phyloP scores from a whole-genome alignment of 2,329 filamentous ascomycete genomes.

The Madurella mycetomatis region DNA sequence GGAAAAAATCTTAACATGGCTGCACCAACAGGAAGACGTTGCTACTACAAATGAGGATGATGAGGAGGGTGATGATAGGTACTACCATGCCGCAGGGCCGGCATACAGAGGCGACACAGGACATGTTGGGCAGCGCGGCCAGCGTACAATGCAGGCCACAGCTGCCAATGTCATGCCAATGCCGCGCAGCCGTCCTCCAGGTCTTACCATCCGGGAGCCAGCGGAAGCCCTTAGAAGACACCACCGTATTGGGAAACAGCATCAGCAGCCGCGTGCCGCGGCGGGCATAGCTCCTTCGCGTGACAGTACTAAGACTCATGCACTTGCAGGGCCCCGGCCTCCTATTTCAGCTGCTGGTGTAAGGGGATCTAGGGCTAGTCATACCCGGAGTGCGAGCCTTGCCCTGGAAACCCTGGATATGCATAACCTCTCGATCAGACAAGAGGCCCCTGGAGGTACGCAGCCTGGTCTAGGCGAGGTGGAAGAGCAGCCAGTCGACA shows the following conservation, averaged over 20 bases:
- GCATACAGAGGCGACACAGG: not conserved
- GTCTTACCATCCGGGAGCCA: not conserved
- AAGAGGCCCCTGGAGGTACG: not conserved
- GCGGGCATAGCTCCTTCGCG: not conserved
- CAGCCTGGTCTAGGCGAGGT: not conserved
- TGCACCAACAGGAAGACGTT: not conserved
- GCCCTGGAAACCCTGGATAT: not conserved
- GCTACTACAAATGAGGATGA: not conserved
- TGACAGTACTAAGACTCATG: not conserved
- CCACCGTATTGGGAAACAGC: not conserved
- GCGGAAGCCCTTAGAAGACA: not conserved
- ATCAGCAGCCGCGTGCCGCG: not conserved
- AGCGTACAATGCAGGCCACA: too few relatives aligned
- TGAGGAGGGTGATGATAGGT: not conserved
- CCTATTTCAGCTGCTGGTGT: not conserved
- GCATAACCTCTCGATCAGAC: not conserved
- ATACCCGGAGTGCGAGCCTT: not conserved
- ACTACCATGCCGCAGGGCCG: not conserved
- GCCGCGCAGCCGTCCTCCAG: too few relatives aligned
- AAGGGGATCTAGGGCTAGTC: not conserved
- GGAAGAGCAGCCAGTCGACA: not conserved
- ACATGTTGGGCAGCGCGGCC: not conserved
- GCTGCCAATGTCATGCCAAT: too few relatives aligned
- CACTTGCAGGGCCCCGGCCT: not conserved
- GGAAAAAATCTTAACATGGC: not conserved